These are phyloP conservation scores for Musa acuminata DNA, from an alignment of 176 grass and related monocot genomes.

Conservation along the genomic window DNA sequence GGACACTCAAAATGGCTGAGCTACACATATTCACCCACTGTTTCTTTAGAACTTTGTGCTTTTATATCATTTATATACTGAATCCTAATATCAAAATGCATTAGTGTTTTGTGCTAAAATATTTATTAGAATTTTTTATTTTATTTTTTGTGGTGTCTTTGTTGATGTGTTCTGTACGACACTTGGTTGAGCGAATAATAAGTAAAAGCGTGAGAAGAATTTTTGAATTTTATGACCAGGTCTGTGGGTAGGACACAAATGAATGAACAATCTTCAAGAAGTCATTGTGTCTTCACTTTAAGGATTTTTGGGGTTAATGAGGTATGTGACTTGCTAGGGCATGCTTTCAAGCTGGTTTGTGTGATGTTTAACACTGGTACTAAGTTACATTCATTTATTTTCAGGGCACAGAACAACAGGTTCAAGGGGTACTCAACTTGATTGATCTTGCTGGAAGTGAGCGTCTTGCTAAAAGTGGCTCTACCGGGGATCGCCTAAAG, in stretches of 20 bases:
- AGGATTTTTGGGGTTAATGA: constrained; percentile 75
- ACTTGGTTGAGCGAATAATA: too few relatives aligned
- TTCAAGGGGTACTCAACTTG: constrained; percentile 75
- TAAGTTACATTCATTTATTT: not conserved
- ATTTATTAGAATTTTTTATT: too few relatives aligned
- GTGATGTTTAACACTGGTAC: not conserved
- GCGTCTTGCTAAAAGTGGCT: constrained; percentile 84
- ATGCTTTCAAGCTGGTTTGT: not conserved
- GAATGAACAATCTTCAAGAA: constrained; percentile 73
- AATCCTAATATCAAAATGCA: too few relatives aligned
- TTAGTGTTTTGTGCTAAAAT: too few relatives aligned
- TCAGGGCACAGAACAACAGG: constrained; percentile 79
- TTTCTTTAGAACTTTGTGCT: too few relatives aligned
- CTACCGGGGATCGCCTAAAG: constrained; percentile 83
- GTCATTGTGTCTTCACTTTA: constrained; percentile 44
- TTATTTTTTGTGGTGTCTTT: too few relatives aligned
- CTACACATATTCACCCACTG: too few relatives aligned
- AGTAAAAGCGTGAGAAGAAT: too few relatives aligned
- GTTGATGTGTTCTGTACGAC: too few relatives aligned
- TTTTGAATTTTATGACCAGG: constrained; percentile 31
- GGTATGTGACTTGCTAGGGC: constrained; percentile 24
- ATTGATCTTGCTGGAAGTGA: constrained; percentile 97
- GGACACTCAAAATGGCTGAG: too few relatives aligned
- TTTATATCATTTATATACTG: too few relatives aligned
- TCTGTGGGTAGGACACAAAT: constrained; percentile 41